A percentile compares a stretch with the other conserved stretches of the same genome.
Evolutionary conservation across 106 monocot genomes (phyloP).

Genomic region (Dendrobium nobile): DNA sequence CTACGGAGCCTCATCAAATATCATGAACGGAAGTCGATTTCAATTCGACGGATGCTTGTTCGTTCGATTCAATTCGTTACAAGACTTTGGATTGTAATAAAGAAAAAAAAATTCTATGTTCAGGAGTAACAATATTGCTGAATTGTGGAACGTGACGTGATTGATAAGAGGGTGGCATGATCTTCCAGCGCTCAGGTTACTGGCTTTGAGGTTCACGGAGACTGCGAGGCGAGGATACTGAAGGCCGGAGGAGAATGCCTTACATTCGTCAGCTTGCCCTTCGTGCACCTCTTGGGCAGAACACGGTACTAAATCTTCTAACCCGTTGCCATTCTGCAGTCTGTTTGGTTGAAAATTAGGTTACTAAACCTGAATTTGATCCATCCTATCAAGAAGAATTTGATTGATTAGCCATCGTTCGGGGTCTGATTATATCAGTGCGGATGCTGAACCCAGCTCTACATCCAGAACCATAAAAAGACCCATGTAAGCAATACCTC

Average conservation of each 20-base stretch:
- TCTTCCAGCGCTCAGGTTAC: slow-evolving; percentile 71
- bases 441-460: no score
- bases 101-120: neutral
- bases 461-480: no score
- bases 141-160: slow-evolving; percentile 78
- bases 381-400: no score
- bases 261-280: slow-evolving; percentile 88
- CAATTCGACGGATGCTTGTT: neutral
- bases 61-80: neutral
- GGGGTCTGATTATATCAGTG: no score
- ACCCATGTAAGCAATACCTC: no score
- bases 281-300: slow-evolving; percentile 67
- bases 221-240: slow-evolving; percentile 71
- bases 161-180: slow-evolving; percentile 74
- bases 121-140: slow-evolving; percentile 61
- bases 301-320: slow-evolving; percentile 34
- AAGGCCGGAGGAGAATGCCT: slow-evolving; percentile 87
- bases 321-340: no score
- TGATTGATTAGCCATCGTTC: no score
- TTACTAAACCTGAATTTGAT: no score
- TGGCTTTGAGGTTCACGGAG: slow-evolving; percentile 80
- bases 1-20: slow-evolving; percentile 54
- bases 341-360: no score
- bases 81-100: neutral
- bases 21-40: slow-evolving; percentile 56